Evolutionary conservation across 208 protist genomes (phyloP), one percentile per base, ranked within the genome.

Genomic region (Herpetomonas muscarum): DNA sequence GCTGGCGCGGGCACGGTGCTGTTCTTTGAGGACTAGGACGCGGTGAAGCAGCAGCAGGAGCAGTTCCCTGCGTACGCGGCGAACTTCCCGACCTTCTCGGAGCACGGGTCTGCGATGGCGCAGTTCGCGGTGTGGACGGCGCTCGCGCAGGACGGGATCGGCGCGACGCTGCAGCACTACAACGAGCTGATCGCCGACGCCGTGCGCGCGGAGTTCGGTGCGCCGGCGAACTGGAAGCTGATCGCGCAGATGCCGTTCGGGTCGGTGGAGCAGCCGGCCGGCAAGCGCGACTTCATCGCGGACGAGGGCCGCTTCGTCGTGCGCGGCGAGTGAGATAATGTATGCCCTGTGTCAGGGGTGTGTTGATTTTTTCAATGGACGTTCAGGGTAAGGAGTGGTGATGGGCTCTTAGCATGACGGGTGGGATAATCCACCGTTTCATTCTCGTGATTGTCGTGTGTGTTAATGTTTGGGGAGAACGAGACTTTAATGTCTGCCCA

Each of bases 61-160:
- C 12, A 61, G 34, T 58, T 70, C 39, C 65, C 69, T 2, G n/a
- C 21, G 1, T 76, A 81, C 45, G 70, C 70, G 4, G 42, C 45
- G 28, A 66, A 61, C 61, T 81, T 74, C 48, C 66, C 60, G 1
- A 25, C 22, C 28, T 77, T 47, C 9, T 42, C 74, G 15, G 31
- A 55, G 55, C 63, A 81, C 15, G 24, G 46, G 2, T 62, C 57
- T 17, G 76, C 46, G 9, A 75, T 78, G 30, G 61, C 76, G 47
- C 76, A 82, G 61, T 68, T 59, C 48, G 70, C 66, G 13, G 76
- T 82, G 50, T 77, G 76, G 76, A 73, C 71, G 32, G 62, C 63
- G 17, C 66, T 74, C 21, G 48, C 49, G 1, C 6, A 69, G 64
- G 64, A 28, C 13, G 37, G 34, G 0, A 56, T 70, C n/a, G 76